Conservation (phyloP, 1,284 basidiomycete species). For the Coniophora puteana region DNA sequence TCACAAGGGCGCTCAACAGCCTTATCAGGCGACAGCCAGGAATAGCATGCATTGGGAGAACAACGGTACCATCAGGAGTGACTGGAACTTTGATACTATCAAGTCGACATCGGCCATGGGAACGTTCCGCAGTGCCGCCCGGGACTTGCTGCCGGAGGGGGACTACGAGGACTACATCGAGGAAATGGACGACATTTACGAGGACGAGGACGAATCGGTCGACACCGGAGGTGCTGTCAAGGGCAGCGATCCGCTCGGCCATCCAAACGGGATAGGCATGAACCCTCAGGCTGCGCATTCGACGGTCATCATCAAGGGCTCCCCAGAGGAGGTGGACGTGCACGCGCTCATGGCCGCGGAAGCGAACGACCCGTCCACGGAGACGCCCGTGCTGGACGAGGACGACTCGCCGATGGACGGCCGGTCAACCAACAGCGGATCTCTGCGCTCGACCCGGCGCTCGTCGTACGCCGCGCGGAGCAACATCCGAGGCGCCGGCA, state of each 20-base stretch:
- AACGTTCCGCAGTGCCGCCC: slow-evolving; percentile 64
- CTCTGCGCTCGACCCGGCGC: slow-evolving; percentile 51
- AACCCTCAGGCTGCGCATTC: slow-evolving; percentile 59
- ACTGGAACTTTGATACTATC: slow-evolving; percentile 96
- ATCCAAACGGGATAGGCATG: slow-evolving; percentile 42
- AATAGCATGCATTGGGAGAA: slow-evolving; percentile 61
- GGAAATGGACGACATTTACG: slow-evolving; percentile 34
- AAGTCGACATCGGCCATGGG: slow-evolving; percentile 72
- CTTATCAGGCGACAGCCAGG: slow-evolving; percentile 52
- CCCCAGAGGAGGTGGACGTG: slow-evolving; percentile 37
- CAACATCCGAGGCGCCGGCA: slow-evolving; percentile 62
- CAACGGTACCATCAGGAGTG: slow-evolving; percentile 74
- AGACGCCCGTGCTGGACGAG: slow-evolving; percentile 26
- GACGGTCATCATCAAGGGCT: slow-evolving; percentile 61
- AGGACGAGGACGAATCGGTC: slow-evolving; percentile 47
- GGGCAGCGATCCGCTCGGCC: slow-evolving; percentile 54
- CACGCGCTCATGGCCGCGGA: slow-evolving; percentile 34
- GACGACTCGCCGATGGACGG: slow-evolving; percentile 41
- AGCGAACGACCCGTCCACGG: slow-evolving; percentile 33
- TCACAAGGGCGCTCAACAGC: slow-evolving; percentile 42
- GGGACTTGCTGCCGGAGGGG: slow-evolving; percentile 60
- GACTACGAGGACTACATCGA: slow-evolving; percentile 46
- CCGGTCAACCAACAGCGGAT: slow-evolving; percentile 60
- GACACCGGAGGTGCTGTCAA: slow-evolving; percentile 56
- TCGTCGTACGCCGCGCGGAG: slow-evolving; percentile 75